Evolutionary conservation across 1,284 basidiomycete species (phyloP).

Genomic region (Jaminaea rosea): DNA sequence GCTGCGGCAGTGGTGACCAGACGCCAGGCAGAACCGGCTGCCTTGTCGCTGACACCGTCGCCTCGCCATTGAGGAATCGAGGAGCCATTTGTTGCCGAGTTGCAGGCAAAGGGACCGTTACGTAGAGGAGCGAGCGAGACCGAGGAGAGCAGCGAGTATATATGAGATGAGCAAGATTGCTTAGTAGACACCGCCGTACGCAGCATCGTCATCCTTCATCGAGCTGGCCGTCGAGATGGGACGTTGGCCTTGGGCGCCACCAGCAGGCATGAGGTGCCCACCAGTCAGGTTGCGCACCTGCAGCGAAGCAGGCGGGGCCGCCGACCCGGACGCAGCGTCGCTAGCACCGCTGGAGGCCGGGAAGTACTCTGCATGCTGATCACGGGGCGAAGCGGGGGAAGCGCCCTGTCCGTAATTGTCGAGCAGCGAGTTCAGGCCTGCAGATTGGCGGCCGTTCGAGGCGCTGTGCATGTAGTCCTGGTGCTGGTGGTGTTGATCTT

Average conservation of each 20-base stretch:
- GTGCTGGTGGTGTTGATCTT: slow-evolving; percentile 3
- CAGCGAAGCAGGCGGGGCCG: slow-evolving; percentile 4
- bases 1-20: too few species aligned
- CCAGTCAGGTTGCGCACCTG: slow-evolving; percentile 16
- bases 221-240: slow-evolving; percentile 25
- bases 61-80: too few species aligned
- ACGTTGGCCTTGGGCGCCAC: slow-evolving; percentile 13
- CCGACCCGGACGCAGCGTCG: neutral
- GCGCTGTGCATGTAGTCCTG: slow-evolving; percentile 7
- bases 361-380: too few species aligned
- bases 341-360: neutral
- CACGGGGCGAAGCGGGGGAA: too few species aligned
- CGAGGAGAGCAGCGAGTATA: slow-evolving; percentile 2
- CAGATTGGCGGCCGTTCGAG: neutral
- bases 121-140: neutral
- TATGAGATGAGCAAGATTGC: too few species aligned
- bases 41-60: too few species aligned
- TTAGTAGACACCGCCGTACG: slow-evolving; percentile 35
- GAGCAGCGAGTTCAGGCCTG: too few species aligned
- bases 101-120: neutral
- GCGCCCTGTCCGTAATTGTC: too few species aligned
- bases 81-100: too few species aligned
- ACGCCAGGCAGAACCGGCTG: too few species aligned
- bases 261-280: neutral
- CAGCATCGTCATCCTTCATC: slow-evolving; percentile 22